Evolutionary conservation across 2,329 filamentous ascomycete species (phyloP).

Genomic region (Hansfordia pulvinata): DNA sequence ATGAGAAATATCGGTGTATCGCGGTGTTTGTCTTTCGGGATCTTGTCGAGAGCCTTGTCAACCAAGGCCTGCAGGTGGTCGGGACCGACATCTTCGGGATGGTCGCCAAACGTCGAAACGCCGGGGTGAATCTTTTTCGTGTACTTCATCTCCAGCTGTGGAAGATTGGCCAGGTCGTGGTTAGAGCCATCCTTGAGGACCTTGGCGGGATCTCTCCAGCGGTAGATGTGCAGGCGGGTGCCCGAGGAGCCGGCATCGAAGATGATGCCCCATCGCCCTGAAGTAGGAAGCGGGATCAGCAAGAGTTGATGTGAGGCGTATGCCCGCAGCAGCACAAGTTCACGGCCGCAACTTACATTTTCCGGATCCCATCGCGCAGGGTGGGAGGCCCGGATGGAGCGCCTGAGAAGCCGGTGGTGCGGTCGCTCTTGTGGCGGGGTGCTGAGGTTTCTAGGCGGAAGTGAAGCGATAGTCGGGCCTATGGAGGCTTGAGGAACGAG

Average conservation of each 20-base stretch:
- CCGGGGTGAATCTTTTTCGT: slow-evolving; percentile 91
- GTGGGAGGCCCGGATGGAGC: too few relatives aligned
- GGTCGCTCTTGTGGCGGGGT: too few relatives aligned
- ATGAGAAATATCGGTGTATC: slow-evolving; percentile 91
- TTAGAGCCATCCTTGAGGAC: slow-evolving; percentile 47
- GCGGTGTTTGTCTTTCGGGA: slow-evolving; percentile 62
- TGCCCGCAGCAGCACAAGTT: too few relatives aligned
- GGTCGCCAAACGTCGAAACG: slow-evolving; percentile 78
- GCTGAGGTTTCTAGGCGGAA: too few relatives aligned
- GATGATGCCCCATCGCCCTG: slow-evolving; percentile 77
- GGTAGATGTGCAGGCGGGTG: slow-evolving; percentile 87
- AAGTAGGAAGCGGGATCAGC: too few relatives aligned
- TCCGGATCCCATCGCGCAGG: too few relatives aligned
- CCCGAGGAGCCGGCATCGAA: slow-evolving; percentile 96
- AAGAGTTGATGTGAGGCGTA: slow-evolving; percentile 1
- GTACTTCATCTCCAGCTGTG: slow-evolving; percentile 74
- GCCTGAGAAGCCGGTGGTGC: too few relatives aligned
- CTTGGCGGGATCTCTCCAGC: slow-evolving; percentile 68
- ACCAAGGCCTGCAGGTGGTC: slow-evolving; percentile 72
- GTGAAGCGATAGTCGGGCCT: too few relatives aligned
- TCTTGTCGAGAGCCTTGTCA: slow-evolving; percentile 64
- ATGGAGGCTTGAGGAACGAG: too few relatives aligned
- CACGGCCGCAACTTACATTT: too few relatives aligned
- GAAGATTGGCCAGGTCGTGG: slow-evolving; percentile 54
- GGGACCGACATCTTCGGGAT: slow-evolving; percentile 60